Percentiles rank a stretch among this genome's conserved stretches.
phyloP scores from a whole-genome alignment of 2,329 filamentous ascomycete species.

The Elsinoe australis region DNA sequence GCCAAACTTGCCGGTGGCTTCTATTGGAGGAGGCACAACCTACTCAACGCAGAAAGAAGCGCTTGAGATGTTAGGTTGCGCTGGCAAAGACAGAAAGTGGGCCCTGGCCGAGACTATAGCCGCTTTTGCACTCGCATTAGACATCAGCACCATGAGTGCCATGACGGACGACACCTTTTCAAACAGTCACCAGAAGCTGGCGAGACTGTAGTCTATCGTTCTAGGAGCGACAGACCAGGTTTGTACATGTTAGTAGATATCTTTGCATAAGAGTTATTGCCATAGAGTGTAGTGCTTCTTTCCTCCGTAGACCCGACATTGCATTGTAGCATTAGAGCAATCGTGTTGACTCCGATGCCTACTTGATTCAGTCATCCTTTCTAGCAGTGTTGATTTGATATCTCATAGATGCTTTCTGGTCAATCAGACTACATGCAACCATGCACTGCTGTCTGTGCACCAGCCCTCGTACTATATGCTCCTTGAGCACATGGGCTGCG shows the following conservation, averaged over 20 bases:
- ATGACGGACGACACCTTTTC: constrained; percentile 24
- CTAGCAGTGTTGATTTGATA: too few relatives aligned
- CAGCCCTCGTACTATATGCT: too few relatives aligned
- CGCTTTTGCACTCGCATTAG: constrained; percentile 26
- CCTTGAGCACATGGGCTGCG: too few relatives aligned
- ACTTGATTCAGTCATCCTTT: too few relatives aligned
- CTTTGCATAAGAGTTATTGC: too few relatives aligned
- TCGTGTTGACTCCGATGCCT: too few relatives aligned
- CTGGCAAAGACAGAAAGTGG: constrained; percentile 23
- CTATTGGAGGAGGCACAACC: constrained; percentile 25
- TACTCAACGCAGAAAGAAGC: constrained; percentile 26
- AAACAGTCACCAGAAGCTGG: constrained; percentile 23
- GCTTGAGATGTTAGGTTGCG: constrained; percentile 24
- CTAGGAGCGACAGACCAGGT: not conserved
- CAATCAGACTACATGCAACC: too few relatives aligned
- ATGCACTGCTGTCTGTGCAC: too few relatives aligned
- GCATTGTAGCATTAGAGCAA: too few relatives aligned
- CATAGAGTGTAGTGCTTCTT: too few relatives aligned
- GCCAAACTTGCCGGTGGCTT: constrained; percentile 26
- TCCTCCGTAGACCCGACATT: too few relatives aligned
- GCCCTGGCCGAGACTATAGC: constrained; percentile 26
- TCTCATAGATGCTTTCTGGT: too few relatives aligned
- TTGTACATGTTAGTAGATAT: not conserved
- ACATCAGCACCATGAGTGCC: constrained; percentile 24
- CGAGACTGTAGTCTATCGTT: constrained; percentile 5